Percentiles rank a stretch among this genome's conserved stretches.
Conservation (phyloP, 805 yeast species). For the Lipomyces chichibuensis region DNA sequence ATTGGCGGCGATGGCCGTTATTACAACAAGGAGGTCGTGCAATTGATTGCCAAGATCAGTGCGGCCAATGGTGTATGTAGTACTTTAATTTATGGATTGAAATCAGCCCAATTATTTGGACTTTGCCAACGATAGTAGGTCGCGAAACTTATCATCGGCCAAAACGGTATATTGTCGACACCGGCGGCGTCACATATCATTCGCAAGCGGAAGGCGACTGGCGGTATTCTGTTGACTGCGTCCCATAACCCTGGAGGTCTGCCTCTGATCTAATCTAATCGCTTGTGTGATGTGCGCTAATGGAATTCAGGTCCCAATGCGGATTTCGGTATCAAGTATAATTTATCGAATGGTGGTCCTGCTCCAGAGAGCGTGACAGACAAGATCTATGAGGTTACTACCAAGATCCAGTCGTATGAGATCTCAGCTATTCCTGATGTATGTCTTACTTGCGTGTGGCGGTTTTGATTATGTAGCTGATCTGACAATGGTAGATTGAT, state of each 20-base stretch:
- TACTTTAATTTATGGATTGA: background rate
- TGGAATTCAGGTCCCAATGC: slow-evolving; percentile 60
- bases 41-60: slow-evolving; percentile 76
- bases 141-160: slow-evolving; percentile 77
- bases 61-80: slow-evolving; percentile 82
- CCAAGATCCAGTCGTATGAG: slow-evolving; percentile 61
- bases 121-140: slow-evolving; percentile 12
- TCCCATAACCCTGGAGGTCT: slow-evolving; percentile 92
- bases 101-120: slow-evolving; percentile 37
- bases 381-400: slow-evolving; percentile 74
- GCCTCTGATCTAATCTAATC: background rate
- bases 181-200: slow-evolving; percentile 97
- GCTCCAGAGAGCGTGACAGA: slow-evolving; percentile 95
- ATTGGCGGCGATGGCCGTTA: slow-evolving; percentile 97
- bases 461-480: background rate
- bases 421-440: slow-evolving; percentile 60
- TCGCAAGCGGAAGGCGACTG: slow-evolving; percentile 70
- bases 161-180: slow-evolving; percentile 84
- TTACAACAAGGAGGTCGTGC: slow-evolving; percentile 80
- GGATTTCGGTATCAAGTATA: slow-evolving; percentile 95
- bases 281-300: background rate
- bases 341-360: slow-evolving; percentile 94
- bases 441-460: slow-evolving; percentile 1
- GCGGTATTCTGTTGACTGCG: slow-evolving; percentile 95
- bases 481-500: slow-evolving; percentile 50